Percentiles rank a stretch among this genome's conserved stretches.
Evolutionary conservation across 2,329 filamentous ascomycete genomes (phyloP).

Genomic region (Trichoderma afroharzianum): DNA sequence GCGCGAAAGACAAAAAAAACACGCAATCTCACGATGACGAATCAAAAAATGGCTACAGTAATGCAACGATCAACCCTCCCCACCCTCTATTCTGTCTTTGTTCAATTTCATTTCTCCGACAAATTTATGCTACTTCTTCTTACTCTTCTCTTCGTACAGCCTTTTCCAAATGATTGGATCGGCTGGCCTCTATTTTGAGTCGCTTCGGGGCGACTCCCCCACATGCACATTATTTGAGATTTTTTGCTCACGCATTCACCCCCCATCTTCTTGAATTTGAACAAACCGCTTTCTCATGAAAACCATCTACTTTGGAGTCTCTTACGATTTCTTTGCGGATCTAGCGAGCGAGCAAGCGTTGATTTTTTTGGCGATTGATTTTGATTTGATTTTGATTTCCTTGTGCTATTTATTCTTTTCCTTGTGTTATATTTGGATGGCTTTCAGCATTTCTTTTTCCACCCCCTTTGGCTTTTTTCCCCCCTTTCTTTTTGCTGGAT

Average conservation of each 20-base stretch:
- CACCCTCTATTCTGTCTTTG: conserved; percentile 18
- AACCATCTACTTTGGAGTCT: conserved; percentile 30
- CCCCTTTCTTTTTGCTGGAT: neutral
- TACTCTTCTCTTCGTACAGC: conserved; percentile 17
- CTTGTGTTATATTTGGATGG: conserved; percentile 13
- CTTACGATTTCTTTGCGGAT: conserved; percentile 32
- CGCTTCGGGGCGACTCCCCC: conserved; percentile 30
- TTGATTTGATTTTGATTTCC: conserved; percentile 19
- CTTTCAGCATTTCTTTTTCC: neutral
- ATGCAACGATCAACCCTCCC: conserved; percentile 20
- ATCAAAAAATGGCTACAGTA: conserved; percentile 21
- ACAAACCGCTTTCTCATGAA: conserved; percentile 29
- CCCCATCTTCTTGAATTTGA: conserved; percentile 32
- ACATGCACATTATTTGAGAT: conserved; percentile 31
- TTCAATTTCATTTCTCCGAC: conserved; percentile 21
- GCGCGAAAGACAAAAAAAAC: conserved; percentile 36
- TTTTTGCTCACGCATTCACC: conserved; percentile 49
- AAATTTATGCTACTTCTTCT: conserved; percentile 25
- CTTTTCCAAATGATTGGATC: conserved; percentile 20
- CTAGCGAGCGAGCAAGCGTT: conserved; percentile 36
- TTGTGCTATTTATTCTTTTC: conserved; percentile 18
- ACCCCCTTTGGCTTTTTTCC: neutral
- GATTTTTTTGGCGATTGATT: conserved; percentile 30
- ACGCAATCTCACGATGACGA: conserved; percentile 36
- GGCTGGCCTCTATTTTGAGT: conserved; percentile 30